These are phyloP conservation scores for Halenospora varia DNA, from an alignment of 495 filamentous ascomycete genomes.

Conservation along the genomic window DNA sequence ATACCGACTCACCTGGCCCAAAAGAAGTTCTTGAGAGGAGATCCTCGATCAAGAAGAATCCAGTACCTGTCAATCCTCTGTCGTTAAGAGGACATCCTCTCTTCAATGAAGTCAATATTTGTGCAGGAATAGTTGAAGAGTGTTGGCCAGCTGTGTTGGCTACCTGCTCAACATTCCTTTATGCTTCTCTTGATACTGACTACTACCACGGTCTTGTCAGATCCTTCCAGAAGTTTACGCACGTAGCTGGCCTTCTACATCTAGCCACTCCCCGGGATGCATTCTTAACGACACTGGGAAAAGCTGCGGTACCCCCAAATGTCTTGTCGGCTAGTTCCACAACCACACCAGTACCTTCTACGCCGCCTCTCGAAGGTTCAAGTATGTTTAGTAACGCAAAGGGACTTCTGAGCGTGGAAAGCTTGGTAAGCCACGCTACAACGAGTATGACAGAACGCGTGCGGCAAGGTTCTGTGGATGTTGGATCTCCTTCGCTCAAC, in stretches of 20 bases:
- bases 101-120: conserved; percentile 63
- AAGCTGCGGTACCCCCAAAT: conserved; percentile 82
- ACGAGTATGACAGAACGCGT: conserved; percentile 38
- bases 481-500: conserved; percentile 54
- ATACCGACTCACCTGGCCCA: conserved; percentile 31
- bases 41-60: conserved; percentile 50
- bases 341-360: conserved; percentile 31
- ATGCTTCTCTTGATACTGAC: conserved; percentile 87
- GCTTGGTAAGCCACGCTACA: conserved; percentile 46
- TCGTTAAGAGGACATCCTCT: conserved; percentile 66
- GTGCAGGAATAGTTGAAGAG: conserved; percentile 76
- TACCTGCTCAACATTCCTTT: conserved; percentile 89
- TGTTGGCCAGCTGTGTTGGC: conserved; percentile 97
- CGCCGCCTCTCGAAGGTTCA: conserved; percentile 41
- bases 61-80: conserved; percentile 77
- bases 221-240: conserved; percentile 91
- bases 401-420: conserved; percentile 63
- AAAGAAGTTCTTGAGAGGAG: conserved; percentile 39
- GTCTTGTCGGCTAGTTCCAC: conserved; percentile 56
- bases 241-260: conserved; percentile 85
- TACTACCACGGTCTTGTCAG: conserved; percentile 92
- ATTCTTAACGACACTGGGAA: conserved; percentile 88
- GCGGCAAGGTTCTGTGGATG: conserved; percentile 48
- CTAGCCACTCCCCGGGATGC: conserved; percentile 86
- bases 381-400: conserved; percentile 58